A percentile compares a stretch with the other conserved stretches of the same genome.
Conservation (phyloP, 2,329 filamentous ascomycete genomes). For the Blumeria hordei region DNA sequence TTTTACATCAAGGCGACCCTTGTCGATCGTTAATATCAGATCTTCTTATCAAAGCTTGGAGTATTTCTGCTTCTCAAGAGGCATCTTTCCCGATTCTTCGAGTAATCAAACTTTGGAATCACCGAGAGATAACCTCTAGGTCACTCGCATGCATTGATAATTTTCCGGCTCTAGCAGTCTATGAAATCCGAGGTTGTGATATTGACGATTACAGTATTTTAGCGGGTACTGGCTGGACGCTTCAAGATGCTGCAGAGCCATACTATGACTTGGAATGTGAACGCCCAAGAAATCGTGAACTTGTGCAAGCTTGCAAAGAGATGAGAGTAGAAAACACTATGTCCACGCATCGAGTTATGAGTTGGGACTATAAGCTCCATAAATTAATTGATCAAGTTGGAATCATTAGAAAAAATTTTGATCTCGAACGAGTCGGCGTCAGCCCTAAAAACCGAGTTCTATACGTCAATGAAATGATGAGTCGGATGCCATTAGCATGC, state of each 20-base stretch:
- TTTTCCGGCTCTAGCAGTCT: constrained; percentile 14
- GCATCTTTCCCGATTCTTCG: constrained; percentile 13
- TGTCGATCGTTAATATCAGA: neutral
- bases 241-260: constrained; percentile 2
- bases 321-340: neutral
- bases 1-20: constrained; percentile 6
- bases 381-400: constrained; percentile 9
- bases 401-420: constrained; percentile 11
- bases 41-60: constrained; percentile 12
- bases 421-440: constrained; percentile 9
- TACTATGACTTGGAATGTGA: neutral
- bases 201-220: constrained; percentile 3
- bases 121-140: constrained; percentile 10
- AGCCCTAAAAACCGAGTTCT: constrained; percentile 6
- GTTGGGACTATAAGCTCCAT: constrained; percentile 9
- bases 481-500: constrained; percentile 11
- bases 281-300: neutral
- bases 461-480: constrained; percentile 7
- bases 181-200: constrained; percentile 10
- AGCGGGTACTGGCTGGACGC: constrained; percentile 2
- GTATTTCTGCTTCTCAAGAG: constrained; percentile 8
- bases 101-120: constrained; percentile 14
- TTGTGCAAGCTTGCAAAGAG: neutral
- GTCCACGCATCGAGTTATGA: neutral
- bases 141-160: constrained; percentile 12